Conservation (phyloP, 495 filamentous ascomycete genomes). For the Glutinoglossum americanum region DNA sequence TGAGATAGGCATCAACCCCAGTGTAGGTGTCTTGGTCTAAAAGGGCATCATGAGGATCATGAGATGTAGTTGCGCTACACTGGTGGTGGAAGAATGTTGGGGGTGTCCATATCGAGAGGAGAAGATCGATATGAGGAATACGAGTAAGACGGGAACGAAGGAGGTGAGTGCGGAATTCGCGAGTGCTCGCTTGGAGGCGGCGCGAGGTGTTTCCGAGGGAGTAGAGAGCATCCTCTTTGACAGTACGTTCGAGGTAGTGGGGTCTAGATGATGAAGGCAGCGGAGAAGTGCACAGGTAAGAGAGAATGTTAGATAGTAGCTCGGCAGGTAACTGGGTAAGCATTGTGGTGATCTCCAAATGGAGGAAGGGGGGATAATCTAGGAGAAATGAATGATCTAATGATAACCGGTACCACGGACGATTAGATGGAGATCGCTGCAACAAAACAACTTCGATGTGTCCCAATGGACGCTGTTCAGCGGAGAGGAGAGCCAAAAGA, state of each 20-base stretch:
- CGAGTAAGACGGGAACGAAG: conserved; percentile 12
- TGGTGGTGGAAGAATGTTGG: conserved; percentile 13
- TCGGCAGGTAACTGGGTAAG: conserved; percentile 14
- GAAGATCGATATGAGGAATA: conserved; percentile 13
- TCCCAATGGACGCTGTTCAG: neutral
- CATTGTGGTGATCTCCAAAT: conserved; percentile 4
- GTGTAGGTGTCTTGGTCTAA: conserved; percentile 9
- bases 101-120: conserved; percentile 17
- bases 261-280: neutral
- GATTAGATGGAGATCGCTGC: neutral
- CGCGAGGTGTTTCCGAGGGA: conserved; percentile 5
- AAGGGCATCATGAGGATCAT: conserved; percentile 13
- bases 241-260: neutral
- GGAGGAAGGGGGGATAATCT: neutral
- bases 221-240: neutral
- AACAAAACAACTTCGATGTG: neutral
- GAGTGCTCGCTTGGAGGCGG: conserved; percentile 9
- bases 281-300: conserved; percentile 5
- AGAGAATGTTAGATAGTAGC: conserved; percentile 15
- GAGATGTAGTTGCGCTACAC: conserved; percentile 3
- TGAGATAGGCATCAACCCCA: conserved; percentile 12
- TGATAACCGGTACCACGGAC: neutral
- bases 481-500: too few species aligned
- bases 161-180: conserved; percentile 9
- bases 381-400: neutral